Percentiles rank a stretch among this genome's conserved stretches.
Evolutionary conservation across 2,329 filamentous ascomycete genomes (phyloP).

Genomic region (Domatiomyces globalis): DNA sequence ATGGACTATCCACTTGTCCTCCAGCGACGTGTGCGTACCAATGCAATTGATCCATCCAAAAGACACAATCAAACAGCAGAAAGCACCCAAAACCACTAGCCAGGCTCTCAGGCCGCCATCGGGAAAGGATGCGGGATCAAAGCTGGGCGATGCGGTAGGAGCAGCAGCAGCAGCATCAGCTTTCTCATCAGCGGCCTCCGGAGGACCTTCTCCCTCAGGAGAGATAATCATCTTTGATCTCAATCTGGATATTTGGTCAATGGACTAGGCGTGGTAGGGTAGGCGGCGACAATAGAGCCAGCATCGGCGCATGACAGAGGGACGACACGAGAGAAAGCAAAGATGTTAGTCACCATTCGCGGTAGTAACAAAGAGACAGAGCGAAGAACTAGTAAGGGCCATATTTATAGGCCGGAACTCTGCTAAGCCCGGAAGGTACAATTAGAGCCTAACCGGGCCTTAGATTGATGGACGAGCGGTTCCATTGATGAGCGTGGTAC

Average conservation of each 20-base stretch:
- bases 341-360: neutral
- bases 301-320: neutral
- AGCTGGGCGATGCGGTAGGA: neutral
- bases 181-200: neutral
- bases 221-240: neutral
- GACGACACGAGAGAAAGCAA: neutral
- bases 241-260: neutral
- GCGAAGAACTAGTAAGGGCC: too few relatives aligned
- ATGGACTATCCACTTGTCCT: too few relatives aligned
- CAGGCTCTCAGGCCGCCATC: conserved; percentile 31
- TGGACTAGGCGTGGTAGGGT: neutral
- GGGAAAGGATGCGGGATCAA: conserved; percentile 20
- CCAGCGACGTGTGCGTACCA: neutral
- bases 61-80: conserved; percentile 27
- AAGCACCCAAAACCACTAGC: conserved; percentile 31
- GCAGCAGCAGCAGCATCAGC: neutral
- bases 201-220: neutral
- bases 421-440: neutral
- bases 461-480: neutral
- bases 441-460: neutral
- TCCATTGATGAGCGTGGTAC: neutral
- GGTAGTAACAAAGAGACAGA: neutral
- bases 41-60: conserved; percentile 27
- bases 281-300: too few relatives aligned
- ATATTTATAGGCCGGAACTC: neutral